Conservation (phyloP, 495 filamentous ascomycete genomes). For the Lophiotrema nucula region DNA sequence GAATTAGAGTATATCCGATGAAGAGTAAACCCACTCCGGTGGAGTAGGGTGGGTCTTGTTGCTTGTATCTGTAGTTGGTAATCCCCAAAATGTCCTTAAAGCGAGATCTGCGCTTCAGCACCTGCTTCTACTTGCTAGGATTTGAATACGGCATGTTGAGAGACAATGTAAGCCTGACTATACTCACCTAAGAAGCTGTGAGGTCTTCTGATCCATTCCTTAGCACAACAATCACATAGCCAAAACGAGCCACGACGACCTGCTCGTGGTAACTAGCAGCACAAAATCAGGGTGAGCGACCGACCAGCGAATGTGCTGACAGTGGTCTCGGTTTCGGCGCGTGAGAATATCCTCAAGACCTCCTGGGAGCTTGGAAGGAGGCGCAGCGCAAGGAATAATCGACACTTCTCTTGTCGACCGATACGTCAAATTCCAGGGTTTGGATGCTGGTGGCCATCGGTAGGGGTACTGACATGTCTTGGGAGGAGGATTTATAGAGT, state of each 20-base stretch:
- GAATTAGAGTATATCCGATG: constrained; percentile 30
- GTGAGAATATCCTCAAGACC: constrained; percentile 25
- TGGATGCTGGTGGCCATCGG: constrained; percentile 19
- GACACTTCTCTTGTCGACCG: constrained; percentile 3
- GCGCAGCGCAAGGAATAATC: constrained; percentile 24
- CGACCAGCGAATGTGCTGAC: background rate
- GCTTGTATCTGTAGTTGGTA: constrained; percentile 22
- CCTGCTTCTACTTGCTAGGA: background rate
- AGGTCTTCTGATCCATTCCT: constrained; percentile 16
- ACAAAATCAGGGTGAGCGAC: constrained; percentile 17
- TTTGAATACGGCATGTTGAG: constrained; percentile 20
- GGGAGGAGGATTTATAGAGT: constrained; percentile 17
- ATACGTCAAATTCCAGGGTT: constrained; percentile 17
- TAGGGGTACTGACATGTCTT: constrained; percentile 23
- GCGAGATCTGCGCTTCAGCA: no score
- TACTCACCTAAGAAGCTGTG: constrained; percentile 21
- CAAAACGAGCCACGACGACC: constrained; percentile 11
- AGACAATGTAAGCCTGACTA: constrained; percentile 21
- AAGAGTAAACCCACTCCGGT: constrained; percentile 11
- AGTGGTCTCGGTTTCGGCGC: background rate
- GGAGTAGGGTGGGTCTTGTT: constrained; percentile 20
- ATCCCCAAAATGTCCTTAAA: constrained; percentile 29
- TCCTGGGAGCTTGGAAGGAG: constrained; percentile 11
- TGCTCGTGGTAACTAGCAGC: constrained; percentile 8
- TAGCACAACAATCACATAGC: constrained; percentile 10